These are phyloP conservation scores for Ziziphus jujuba DNA, from an alignment of 306 rosid species.

Conservation along the genomic window DNA sequence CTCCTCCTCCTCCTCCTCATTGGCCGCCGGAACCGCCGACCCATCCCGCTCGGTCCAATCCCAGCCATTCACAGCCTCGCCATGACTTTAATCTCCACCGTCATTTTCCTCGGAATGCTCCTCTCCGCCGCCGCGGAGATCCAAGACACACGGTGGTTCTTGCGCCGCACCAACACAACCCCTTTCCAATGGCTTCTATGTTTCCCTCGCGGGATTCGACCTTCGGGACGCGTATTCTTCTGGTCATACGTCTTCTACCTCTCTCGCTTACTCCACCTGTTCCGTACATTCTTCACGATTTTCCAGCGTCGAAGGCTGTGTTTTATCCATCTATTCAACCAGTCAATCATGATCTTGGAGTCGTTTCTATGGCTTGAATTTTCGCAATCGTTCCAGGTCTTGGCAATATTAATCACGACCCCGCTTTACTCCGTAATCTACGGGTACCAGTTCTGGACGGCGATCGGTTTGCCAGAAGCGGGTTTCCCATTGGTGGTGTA, in stretches of 20 bases:
- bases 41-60: slow-evolving; percentile 52
- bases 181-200: slow-evolving; percentile 78
- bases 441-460: slow-evolving; percentile 57
- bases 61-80: slow-evolving; percentile 64
- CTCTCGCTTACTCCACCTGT: slow-evolving; percentile 62
- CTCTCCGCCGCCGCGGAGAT: slow-evolving; percentile 63
- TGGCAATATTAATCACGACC: slow-evolving; percentile 51
- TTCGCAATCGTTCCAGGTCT: slow-evolving; percentile 69
- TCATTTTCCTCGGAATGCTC: slow-evolving; percentile 52
- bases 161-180: slow-evolving; percentile 55
- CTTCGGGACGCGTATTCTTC: slow-evolving; percentile 78
- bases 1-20: slow-evolving; percentile 32
- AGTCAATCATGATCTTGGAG: slow-evolving; percentile 45
- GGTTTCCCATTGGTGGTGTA: slow-evolving; percentile 38
- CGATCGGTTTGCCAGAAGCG: slow-evolving; percentile 46
- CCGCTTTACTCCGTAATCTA: slow-evolving; percentile 43
- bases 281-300: slow-evolving; percentile 52
- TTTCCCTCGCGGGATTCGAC: slow-evolving; percentile 72
- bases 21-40: slow-evolving; percentile 23
- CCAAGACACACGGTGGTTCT: slow-evolving; percentile 71
- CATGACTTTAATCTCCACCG: slow-evolving; percentile 44
- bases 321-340: slow-evolving; percentile 46
- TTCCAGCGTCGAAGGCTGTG: slow-evolving; percentile 51
- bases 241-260: slow-evolving; percentile 79
- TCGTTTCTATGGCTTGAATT: slow-evolving; percentile 80